phyloP scores from a whole-genome alignment of 1,284 basidiomycete genomes.

The Apiotrichum gracile region DNA sequence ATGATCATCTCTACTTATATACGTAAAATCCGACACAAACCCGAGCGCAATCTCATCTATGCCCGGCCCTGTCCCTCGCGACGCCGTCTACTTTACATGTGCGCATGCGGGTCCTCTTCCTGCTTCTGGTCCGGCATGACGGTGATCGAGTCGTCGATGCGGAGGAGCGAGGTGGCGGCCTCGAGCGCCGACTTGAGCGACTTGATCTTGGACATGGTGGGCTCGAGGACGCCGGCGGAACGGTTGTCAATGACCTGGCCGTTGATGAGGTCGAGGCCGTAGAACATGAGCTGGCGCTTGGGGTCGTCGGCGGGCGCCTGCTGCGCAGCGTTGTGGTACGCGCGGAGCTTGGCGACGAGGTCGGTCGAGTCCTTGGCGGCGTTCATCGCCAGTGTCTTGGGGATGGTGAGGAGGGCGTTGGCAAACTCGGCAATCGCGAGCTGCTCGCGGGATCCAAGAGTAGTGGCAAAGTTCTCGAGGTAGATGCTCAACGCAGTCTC shows the following conservation, averaged over 20 bases:
- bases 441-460: slow-evolving; percentile 93
- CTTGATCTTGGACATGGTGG: slow-evolving; percentile 94
- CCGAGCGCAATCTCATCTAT: not conserved
- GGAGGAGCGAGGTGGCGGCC: slow-evolving; percentile 87
- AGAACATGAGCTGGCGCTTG: slow-evolving; percentile 90
- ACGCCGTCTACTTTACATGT: slow-evolving; percentile 21
- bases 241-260: slow-evolving; percentile 95
- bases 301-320: slow-evolving; percentile 83
- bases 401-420: slow-evolving; percentile 84
- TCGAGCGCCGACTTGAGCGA: slow-evolving; percentile 95
- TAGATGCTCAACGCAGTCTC: slow-evolving; percentile 97
- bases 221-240: slow-evolving; percentile 87
- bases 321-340: slow-evolving; percentile 96
- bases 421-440: slow-evolving; percentile 98
- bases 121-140: slow-evolving; percentile 61
- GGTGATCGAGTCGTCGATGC: slow-evolving; percentile 74
- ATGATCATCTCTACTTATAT: slow-evolving; percentile 9
- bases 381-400: slow-evolving; percentile 95
- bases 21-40: not conserved
- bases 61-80: too few relatives aligned
- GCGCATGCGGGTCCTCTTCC: slow-evolving; percentile 60
- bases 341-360: slow-evolving; percentile 90
- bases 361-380: slow-evolving; percentile 98
- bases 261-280: slow-evolving; percentile 89
- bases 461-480: slow-evolving; percentile 98